Conservation (phyloP, 2,329 filamentous ascomycete genomes). For the Verticillium dahliae region DNA sequence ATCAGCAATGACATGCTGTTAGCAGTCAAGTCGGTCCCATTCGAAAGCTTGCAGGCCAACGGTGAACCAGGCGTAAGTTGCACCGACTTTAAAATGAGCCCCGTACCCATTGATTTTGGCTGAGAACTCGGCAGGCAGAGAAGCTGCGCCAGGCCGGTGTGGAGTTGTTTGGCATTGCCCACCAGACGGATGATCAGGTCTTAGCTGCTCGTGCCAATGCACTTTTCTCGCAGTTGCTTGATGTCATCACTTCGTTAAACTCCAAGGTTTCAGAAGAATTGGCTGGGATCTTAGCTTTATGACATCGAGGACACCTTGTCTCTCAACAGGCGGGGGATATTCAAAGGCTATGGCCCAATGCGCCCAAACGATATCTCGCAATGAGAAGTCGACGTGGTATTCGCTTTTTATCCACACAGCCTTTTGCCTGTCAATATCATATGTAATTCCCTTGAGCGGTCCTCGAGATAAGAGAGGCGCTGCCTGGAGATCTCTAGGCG, state of each 20-base stretch:
- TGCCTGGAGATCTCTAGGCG: no score
- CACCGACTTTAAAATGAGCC: not conserved
- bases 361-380: no score
- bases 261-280: slow-evolving; percentile 34
- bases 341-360: no score
- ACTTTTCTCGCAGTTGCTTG: slow-evolving; percentile 30
- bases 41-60: slow-evolving; percentile 32
- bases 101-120: not conserved
- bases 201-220: slow-evolving; percentile 27
- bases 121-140: slow-evolving; percentile 20
- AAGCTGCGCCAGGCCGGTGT: slow-evolving; percentile 31
- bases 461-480: no score
- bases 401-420: no score
- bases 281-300: not conserved
- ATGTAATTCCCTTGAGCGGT: no score
- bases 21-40: slow-evolving; percentile 31
- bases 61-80: slow-evolving; percentile 28
- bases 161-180: slow-evolving; percentile 27
- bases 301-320: not conserved
- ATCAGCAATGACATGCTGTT: slow-evolving; percentile 35
- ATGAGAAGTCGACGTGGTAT: no score
- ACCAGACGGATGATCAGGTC: slow-evolving; percentile 27
- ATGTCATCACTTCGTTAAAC: slow-evolving; percentile 32
- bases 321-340: no score
- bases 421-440: no score